Base-by-base conservation (phyloP, 2,329 filamentous ascomycete genomes). In the Fusarium bulbicola region DNA sequence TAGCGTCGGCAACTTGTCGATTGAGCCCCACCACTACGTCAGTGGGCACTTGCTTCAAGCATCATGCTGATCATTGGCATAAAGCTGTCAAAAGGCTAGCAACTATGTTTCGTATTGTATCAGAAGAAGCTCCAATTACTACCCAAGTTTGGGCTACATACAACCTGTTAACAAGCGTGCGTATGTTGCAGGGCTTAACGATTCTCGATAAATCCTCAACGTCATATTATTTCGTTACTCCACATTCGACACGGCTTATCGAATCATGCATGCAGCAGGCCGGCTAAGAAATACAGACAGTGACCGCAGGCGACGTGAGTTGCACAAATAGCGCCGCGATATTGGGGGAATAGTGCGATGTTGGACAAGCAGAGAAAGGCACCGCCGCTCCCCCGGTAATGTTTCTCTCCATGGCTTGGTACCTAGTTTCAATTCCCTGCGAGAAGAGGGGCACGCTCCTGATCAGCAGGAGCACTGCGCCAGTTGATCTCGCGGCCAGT, bases 371-470 rank as follows among this genome's bases (percentile, higher is more conserved):
- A 34, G 30, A 28, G 32, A 70, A 50, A 49, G 30, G 28, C 37
- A 40, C 11, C 28, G 15, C 40, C 59, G 40, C 59, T 47, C 40
- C 21, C 46, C 37, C 32, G 28, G 39, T 16, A 53, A 42, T 53
- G 24, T 36, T 47, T 30, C 56, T 28, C 30, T 49, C 36, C 21
- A 24, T 43, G 13, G 30, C 30, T 28, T 40, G 46, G 13, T 30
- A 20, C 4, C 26, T 47, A 47, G 20, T 46, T 68, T 70, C 72
- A 74, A 76, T 83, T 81, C 49, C 91, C 88, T 24, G 84, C 83
- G 68, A 92, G 84, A 28, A 92, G 87, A 71, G 90, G 90, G 53
- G 90, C 90, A 72, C 89, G 88, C 83, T 92, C 89, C 47, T 85
- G 80, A 73, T 91, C 88, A 32, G 83, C 78, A 45, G 82, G 76